A percentile compares a stretch with the other conserved stretches of the same genome.
phyloP scores from a whole-genome alignment of 2,329 filamentous ascomycete genomes.

The Alternaria postmessia region DNA sequence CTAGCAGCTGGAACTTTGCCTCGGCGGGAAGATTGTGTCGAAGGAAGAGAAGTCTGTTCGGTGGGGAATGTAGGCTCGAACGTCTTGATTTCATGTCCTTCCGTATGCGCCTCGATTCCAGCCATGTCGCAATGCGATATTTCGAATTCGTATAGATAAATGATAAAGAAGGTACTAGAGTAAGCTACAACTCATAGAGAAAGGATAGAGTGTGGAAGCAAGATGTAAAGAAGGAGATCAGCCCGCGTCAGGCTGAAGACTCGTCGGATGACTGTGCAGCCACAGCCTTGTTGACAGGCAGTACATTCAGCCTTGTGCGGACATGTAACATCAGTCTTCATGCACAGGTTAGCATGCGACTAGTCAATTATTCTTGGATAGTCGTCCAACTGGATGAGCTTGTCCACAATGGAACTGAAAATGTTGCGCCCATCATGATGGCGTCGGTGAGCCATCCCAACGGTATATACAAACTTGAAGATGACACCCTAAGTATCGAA shows the following conservation, averaged over 20 bases:
- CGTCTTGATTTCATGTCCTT: fast-evolving
- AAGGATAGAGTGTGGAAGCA: neutral
- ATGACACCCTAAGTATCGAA: neutral
- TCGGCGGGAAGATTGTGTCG: too few species aligned
- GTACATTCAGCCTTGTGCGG: neutral
- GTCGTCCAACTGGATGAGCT: neutral
- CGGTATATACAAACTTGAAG: fast-evolving
- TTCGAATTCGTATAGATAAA: too few species aligned
- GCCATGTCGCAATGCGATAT: fast-evolving
- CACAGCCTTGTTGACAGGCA: neutral
- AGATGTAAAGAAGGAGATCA: neutral
- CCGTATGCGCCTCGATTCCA: too few species aligned
- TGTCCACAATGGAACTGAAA: neutral
- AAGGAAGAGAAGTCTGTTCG: too few species aligned
- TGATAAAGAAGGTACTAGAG: fast-evolving
- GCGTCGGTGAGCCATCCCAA: neutral
- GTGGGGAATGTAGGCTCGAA: fast-evolving
- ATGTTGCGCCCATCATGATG: neutral
- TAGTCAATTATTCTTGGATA: neutral
- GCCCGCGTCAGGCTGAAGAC: neutral
- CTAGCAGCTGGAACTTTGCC: too few species aligned
- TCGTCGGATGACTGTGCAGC: neutral
- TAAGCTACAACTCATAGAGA: neutral
- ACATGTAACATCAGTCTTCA: fast-evolving
- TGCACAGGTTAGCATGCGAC: neutral